phyloP scores from a whole-genome alignment of 2,329 filamentous ascomycete genomes.

The Fusarium chlamydosporum region DNA sequence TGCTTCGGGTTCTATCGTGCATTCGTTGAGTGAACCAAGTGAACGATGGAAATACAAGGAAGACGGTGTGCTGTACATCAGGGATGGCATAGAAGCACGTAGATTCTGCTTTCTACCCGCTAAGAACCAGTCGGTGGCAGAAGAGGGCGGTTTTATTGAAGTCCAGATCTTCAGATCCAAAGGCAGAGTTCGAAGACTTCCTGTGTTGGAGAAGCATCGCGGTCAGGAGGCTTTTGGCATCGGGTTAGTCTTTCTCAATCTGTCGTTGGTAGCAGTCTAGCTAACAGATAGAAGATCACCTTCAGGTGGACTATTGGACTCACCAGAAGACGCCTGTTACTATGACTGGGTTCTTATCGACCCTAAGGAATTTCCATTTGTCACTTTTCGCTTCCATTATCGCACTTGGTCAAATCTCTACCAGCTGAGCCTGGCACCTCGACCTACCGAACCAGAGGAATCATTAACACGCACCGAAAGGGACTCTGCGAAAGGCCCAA shows the following conservation, averaged over 20 bases:
- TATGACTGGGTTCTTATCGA: constrained; percentile 69
- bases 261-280: background rate
- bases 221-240: constrained; percentile 67
- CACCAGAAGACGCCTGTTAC: constrained; percentile 64
- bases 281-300: constrained; percentile 60
- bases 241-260: constrained; percentile 58
- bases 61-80: constrained; percentile 53
- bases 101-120: constrained; percentile 65
- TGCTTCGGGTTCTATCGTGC: constrained; percentile 59
- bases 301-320: constrained; percentile 67
- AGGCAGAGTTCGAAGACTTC: constrained; percentile 60
- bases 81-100: constrained; percentile 63
- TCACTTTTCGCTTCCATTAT: constrained; percentile 70
- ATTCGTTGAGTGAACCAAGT: constrained; percentile 65
- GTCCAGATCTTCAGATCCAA: constrained; percentile 67
- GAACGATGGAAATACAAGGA: constrained; percentile 59
- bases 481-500: background rate
- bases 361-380: constrained; percentile 65
- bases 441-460: background rate
- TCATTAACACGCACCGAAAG: background rate
- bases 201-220: constrained; percentile 61
- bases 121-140: constrained; percentile 58
- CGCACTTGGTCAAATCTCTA: constrained; percentile 65
- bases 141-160: constrained; percentile 70
- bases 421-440: constrained; percentile 64